Percentiles rank a stretch among this genome's conserved stretches.
Evolutionary conservation across 2,329 filamentous ascomycete species (phyloP).

Genomic region (Lasiodiplodia citricola): DNA sequence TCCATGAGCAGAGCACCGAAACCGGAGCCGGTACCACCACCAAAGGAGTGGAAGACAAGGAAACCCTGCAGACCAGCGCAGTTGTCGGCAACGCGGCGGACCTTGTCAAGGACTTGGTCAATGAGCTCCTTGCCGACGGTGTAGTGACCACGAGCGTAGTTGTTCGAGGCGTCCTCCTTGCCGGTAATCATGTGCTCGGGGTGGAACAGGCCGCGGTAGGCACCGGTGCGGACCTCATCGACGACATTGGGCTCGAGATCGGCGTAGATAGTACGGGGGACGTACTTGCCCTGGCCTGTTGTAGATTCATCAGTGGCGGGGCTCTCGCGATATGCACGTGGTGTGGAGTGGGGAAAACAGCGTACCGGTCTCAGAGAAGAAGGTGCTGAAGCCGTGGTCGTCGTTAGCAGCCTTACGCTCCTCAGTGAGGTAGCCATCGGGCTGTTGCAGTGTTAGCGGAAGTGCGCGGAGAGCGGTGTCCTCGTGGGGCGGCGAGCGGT

Average conservation of each 20-base stretch:
- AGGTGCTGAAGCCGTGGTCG: slow-evolving; percentile 95
- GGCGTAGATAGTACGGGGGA: slow-evolving; percentile 74
- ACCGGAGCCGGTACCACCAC: slow-evolving; percentile 74
- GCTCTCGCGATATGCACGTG: slow-evolving; percentile 4
- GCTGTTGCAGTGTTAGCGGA: slow-evolving; percentile 61
- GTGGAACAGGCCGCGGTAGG: slow-evolving; percentile 73
- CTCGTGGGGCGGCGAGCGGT: slow-evolving; percentile 6
- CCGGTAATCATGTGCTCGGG: slow-evolving; percentile 74
- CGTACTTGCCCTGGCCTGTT: slow-evolving; percentile 64
- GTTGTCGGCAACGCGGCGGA: slow-evolving; percentile 74
- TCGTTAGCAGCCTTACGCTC: slow-evolving; percentile 93
- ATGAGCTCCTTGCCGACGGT: slow-evolving; percentile 79
- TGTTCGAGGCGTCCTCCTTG: slow-evolving; percentile 79
- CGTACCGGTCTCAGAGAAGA: slow-evolving; percentile 73
- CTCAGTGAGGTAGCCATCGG: slow-evolving; percentile 97
- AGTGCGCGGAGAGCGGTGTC: slow-evolving; percentile 15
- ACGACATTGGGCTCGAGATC: slow-evolving; percentile 74
- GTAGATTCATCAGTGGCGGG: slow-evolving; percentile 21
- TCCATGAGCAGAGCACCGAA: slow-evolving; percentile 75
- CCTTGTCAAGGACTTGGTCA: slow-evolving; percentile 71
- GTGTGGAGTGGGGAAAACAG: slow-evolving; percentile 11
- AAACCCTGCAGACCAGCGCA: slow-evolving; percentile 75
- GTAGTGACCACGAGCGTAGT: slow-evolving; percentile 78
- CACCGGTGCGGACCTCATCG: slow-evolving; percentile 73
- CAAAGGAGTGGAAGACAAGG: slow-evolving; percentile 77